phyloP scores from a whole-genome alignment of 1,139 yeast genomes.

The Candida tunisiensis region DNA sequence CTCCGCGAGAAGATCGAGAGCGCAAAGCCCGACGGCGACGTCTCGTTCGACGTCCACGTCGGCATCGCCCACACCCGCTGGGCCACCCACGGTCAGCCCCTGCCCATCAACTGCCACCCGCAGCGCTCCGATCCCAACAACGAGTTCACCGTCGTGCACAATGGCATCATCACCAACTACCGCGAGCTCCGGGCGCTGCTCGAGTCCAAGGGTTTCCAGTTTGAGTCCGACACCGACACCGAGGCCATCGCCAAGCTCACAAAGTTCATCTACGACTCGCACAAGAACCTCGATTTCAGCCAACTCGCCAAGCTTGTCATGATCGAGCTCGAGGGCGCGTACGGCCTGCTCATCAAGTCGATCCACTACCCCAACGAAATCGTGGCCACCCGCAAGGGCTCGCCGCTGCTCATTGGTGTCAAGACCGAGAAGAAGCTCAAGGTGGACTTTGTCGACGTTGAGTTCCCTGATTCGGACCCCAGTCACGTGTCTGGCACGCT shows the following conservation, averaged over 20 bases:
- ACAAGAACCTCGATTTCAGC: constrained; percentile 66
- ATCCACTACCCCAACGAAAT: constrained; percentile 90
- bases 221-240: constrained; percentile 92
- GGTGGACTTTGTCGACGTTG: constrained; percentile 97
- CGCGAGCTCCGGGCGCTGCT: constrained; percentile 77
- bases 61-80: constrained; percentile 99
- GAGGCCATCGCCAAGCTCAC: constrained; percentile 94
- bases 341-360: constrained; percentile 87
- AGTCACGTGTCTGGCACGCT: constrained; percentile 2
- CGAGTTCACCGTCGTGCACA: constrained; percentile 89
- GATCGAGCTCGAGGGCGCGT: constrained; percentile 92
- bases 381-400: constrained; percentile 95
- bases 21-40: constrained; percentile 32
- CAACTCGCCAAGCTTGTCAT: constrained; percentile 87
- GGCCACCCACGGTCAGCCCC: constrained; percentile 99
- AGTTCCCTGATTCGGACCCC: constrained; percentile 51
- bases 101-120: constrained; percentile 81
- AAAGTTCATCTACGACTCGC: constrained; percentile 78
- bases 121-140: constrained; percentile 72
- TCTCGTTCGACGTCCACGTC: constrained; percentile 66
- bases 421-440: constrained; percentile 88
- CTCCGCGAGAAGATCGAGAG: constrained; percentile 51
- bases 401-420: constrained; percentile 93
- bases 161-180: constrained; percentile 95
- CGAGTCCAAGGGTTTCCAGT: constrained; percentile 58